These are phyloP conservation scores for Vigna angularis DNA, from an alignment of 306 rosid species.

Conservation along the genomic window DNA sequence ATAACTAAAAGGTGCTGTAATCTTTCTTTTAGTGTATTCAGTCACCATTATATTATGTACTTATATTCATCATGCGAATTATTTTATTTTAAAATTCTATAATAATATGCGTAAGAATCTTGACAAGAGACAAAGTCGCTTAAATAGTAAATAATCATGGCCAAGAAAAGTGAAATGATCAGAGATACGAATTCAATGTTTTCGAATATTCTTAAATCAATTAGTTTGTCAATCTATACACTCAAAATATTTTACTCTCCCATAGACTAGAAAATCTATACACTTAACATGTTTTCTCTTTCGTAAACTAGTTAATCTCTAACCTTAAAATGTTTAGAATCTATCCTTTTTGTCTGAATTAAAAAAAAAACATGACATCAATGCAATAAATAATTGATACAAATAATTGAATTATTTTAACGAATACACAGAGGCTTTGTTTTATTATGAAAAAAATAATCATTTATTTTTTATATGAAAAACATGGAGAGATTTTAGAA, in stretches of 20 bases:
- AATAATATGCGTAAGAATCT: not conserved
- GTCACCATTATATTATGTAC: not conserved
- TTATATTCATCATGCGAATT: not conserved
- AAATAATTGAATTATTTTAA: not conserved
- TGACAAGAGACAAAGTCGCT: conserved; percentile 30
- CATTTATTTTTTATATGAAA: not conserved
- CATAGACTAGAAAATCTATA: not conserved
- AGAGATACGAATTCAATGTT: not conserved
- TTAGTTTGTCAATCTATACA: not conserved
- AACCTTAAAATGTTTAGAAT: not conserved
- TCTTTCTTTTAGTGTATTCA: not conserved
- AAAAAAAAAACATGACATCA: not conserved
- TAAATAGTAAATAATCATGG: conserved; percentile 21
- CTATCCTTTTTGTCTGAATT: not conserved
- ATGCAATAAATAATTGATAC: not conserved
- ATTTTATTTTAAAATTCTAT: not conserved
- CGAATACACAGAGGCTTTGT: not conserved
- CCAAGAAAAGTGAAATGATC: not conserved
- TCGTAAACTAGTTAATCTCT: too few species aligned
- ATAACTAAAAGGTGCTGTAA: not conserved
- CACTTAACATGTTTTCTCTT: not conserved
- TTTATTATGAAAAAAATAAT: not conserved
- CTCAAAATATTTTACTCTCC: not conserved
- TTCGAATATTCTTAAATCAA: not conserved
- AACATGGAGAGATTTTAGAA: not conserved